Evolutionary conservation across 2,329 filamentous ascomycete species (phyloP).

Genomic region (Calycina herbarum): DNA sequence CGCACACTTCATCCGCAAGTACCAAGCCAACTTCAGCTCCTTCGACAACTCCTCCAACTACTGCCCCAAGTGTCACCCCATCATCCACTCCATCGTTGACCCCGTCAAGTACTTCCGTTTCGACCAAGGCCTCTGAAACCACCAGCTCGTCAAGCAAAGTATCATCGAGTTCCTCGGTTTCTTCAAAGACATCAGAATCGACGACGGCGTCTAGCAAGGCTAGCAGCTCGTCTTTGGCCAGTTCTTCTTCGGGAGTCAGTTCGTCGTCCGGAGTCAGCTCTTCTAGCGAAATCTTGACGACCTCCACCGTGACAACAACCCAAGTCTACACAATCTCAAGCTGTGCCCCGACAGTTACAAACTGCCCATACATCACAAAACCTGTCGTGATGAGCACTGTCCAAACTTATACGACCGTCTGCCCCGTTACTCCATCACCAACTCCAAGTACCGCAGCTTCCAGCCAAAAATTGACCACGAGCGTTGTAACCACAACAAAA

Average conservation of each 20-base stretch:
- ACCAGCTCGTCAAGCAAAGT: neutral
- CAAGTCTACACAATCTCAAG: constrained; percentile 4
- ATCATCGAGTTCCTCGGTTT: neutral
- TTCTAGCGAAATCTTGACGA: neutral
- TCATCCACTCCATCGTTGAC: neutral
- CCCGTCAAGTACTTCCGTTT: neutral
- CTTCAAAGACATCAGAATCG: neutral
- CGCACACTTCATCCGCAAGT: neutral
- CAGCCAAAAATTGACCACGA: neutral
- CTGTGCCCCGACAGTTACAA: neutral
- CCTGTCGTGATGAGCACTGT: neutral
- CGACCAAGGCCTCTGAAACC: neutral
- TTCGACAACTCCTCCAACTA: neutral
- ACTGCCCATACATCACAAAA: constrained; percentile 8
- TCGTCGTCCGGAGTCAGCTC: neutral
- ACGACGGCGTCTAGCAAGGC: neutral
- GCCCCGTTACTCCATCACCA: constrained; percentile 1
- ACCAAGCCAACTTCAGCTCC: neutral
- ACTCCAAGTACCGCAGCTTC: neutral
- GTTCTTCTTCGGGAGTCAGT: neutral
- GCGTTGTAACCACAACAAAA: neutral
- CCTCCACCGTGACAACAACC: neutral
- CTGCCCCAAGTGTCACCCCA: neutral
- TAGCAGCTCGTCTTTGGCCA: neutral
- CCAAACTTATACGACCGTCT: neutral